Conservation (phyloP, 176 grass and related monocot species). For the Cenchrus americanus region DNA sequence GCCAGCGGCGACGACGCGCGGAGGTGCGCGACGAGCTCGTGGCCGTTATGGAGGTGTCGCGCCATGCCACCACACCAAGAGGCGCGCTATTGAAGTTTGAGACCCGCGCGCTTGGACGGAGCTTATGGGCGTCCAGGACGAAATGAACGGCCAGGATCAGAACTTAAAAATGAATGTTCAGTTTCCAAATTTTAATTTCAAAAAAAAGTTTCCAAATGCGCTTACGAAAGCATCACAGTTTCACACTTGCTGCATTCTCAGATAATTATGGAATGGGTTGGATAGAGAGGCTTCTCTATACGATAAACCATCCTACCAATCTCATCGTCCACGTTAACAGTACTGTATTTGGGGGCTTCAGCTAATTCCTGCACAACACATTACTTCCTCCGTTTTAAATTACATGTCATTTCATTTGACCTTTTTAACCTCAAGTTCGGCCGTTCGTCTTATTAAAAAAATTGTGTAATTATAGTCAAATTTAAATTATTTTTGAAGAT, state of each 20-base stretch:
- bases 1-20: slow-evolving; percentile 37
- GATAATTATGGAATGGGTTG: not conserved
- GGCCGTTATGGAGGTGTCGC: not conserved
- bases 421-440: too few relatives aligned
- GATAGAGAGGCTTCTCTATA: not conserved
- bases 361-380: not conserved
- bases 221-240: not conserved
- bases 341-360: not conserved
- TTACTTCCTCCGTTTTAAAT: too few relatives aligned
- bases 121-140: not conserved
- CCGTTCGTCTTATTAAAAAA: too few relatives aligned
- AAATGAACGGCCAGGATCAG: not conserved
- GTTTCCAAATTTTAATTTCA: not conserved
- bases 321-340: not conserved
- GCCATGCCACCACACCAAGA: slow-evolving; percentile 25
- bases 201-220: not conserved
- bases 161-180: not conserved
- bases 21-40: slow-evolving; percentile 27
- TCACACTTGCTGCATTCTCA: not conserved
- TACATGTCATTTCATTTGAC: too few relatives aligned
- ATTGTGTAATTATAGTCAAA: too few relatives aligned
- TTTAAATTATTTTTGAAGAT: too few relatives aligned
- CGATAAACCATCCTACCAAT: not conserved
- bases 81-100: not conserved
- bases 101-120: not conserved